Conservation (phyloP, 257 asterid genomes). For the Solanum phureja region DNA sequence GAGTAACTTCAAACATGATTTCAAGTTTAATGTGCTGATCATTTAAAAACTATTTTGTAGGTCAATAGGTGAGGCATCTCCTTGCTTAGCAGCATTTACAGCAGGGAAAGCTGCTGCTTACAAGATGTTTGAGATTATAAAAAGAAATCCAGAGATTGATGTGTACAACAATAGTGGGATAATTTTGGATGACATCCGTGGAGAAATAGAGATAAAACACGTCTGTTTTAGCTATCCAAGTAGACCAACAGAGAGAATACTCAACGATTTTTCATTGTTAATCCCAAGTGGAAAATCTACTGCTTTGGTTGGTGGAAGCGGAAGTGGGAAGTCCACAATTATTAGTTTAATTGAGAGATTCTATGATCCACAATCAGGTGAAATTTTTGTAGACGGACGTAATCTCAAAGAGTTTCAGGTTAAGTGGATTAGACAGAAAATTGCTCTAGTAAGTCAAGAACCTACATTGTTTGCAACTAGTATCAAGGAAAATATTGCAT, state of each 20-base stretch:
- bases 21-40: neutral
- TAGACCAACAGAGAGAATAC: constrained; percentile 51
- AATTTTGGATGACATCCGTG: constrained; percentile 39
- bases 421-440: neutral
- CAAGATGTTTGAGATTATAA: constrained; percentile 68
- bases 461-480: neutral
- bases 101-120: constrained; percentile 29
- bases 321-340: constrained; percentile 78
- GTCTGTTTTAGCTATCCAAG: constrained; percentile 59
- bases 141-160: constrained; percentile 48
- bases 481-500: neutral
- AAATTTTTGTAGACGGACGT: constrained; percentile 47
- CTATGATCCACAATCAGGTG: constrained; percentile 60
- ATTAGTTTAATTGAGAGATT: constrained; percentile 65
- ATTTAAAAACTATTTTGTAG: constrained; percentile 5
- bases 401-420: constrained; percentile 48
- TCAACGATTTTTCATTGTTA: constrained; percentile 46
- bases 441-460: neutral
- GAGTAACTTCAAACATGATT: neutral
- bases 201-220: constrained; percentile 44
- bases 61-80: constrained; percentile 68
- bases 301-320: constrained; percentile 80
- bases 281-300: constrained; percentile 43
- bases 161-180: constrained; percentile 38
- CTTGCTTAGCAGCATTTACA: constrained; percentile 21